Evolutionary conservation across 192 early-diverging fungal genomes (phyloP), one percentile per base, ranked within the genome.

Genomic region (Umbelopsis isabellina): DNA sequence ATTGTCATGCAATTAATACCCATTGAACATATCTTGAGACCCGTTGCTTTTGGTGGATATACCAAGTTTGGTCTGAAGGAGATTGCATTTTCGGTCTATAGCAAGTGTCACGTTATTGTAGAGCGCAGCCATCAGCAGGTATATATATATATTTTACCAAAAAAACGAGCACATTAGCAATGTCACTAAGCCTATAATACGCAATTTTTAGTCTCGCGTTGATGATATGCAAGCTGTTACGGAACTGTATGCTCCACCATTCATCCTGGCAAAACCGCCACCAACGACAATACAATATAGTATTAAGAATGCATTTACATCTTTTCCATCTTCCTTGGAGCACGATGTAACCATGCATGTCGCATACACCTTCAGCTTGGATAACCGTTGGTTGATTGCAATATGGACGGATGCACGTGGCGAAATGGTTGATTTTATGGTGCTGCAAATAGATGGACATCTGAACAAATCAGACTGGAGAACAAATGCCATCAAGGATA

Each of bases 381-480:
- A 86, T 68, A 74, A 75, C 2, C 81, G 83, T 1, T 86, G 83
- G 83, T 53, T 83, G 46, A 77, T 81, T 6, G 73, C 75, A 35
- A 83, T 86, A 2, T 86, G 83, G 81, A 84, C 79, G 11, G 83
- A 86, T 46, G 73, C 82, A 66, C 76, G 83, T 41, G 85, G 85
- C 15, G 83, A 86, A 67, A 66, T 86, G 66, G 30, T 84, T 4
- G 83, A 84, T 35, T 80, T 74, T 52, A 48, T 77, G 51, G 74
- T 77, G 3, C 49, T 80, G 46, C 69, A 76, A n/a, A 71, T 76
- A 52, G 25, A 49, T 35, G 30, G 18, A 27, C 49, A 46, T 41
- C n/a, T 35, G 33, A 18, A 27, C 0, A 30, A 49, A 27, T 45
- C 64, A 46, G 37, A 47, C 20, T 27, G 51, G 41, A 49, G 75